Conservation (phyloP, 345 rosid genomes). For the Syzygium jambos region DNA sequence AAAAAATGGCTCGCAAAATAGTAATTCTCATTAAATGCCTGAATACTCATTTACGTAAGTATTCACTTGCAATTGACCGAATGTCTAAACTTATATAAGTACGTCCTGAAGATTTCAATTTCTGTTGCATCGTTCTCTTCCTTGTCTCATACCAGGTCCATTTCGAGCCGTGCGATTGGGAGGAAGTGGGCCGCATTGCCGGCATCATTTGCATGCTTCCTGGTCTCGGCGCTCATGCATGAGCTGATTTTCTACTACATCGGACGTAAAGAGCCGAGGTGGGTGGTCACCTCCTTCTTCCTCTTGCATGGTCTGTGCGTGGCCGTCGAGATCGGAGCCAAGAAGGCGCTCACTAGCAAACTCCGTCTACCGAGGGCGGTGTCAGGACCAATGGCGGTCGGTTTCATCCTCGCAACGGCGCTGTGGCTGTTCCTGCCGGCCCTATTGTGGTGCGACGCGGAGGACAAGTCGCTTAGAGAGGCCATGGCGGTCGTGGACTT, state of each 20-base stretch:
- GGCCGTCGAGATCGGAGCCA: constrained; percentile 9
- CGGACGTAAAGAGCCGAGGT: constrained; percentile 23
- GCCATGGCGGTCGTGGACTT: constrained; percentile 10
- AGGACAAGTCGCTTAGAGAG: constrained; percentile 13
- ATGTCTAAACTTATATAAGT: too few species aligned
- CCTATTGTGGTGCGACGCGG: constrained; percentile 1
- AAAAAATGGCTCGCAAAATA: background rate
- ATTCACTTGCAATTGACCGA: too few species aligned
- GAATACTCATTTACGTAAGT: background rate
- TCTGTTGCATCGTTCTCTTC: background rate
- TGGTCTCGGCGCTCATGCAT: constrained; percentile 54
- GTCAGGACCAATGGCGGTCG: constrained; percentile 6
- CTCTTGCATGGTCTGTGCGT: constrained; percentile 34
- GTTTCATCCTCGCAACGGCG: constrained; percentile 10
- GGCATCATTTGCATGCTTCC: constrained; percentile 29
- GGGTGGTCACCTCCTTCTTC: constrained; percentile 50
- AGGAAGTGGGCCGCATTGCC: constrained; percentile 28
- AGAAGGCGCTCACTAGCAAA: constrained; percentile 3
- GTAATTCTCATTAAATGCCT: background rate
- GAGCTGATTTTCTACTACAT: constrained; percentile 53
- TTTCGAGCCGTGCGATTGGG: constrained; percentile 9
- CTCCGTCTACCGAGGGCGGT: constrained; percentile 2
- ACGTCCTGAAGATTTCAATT: too few species aligned
- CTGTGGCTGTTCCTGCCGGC: constrained; percentile 24
- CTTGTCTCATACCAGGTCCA: background rate